Conservation (phyloP, 2,329 filamentous ascomycete species). For the Juglanconis sp. region DNA sequence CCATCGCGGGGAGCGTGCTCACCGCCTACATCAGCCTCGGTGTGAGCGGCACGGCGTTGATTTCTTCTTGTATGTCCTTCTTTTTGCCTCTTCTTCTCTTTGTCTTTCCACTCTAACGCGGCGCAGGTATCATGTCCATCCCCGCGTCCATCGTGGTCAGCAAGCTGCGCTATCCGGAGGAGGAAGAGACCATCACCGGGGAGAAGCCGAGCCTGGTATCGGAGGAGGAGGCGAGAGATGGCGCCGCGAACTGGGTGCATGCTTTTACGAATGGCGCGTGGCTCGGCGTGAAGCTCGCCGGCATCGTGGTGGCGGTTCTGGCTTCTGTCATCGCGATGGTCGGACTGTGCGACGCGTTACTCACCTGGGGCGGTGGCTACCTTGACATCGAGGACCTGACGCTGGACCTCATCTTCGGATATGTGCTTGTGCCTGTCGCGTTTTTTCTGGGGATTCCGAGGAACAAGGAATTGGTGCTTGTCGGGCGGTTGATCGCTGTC, state of each 20-base stretch:
- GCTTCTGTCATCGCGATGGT: constrained; percentile 80
- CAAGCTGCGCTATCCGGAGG: constrained; percentile 86
- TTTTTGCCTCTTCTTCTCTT: constrained; percentile 56
- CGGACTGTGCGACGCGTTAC: constrained; percentile 68
- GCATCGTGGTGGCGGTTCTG: constrained; percentile 76
- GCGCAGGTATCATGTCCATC: constrained; percentile 71
- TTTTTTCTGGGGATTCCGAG: constrained; percentile 77
- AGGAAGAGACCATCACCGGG: constrained; percentile 79
- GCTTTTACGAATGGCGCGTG: constrained; percentile 82
- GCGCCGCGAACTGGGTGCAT: constrained; percentile 76
- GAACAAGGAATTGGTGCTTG: constrained; percentile 62
- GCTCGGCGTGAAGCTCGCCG: constrained; percentile 82
- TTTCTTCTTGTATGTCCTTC: constrained; percentile 75
- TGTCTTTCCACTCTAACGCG: background rate
- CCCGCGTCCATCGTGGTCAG: constrained; percentile 85
- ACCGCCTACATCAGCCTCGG: constrained; percentile 83
- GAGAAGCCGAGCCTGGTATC: constrained; percentile 75
- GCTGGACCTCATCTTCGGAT: constrained; percentile 72
- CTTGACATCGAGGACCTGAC: constrained; percentile 70
- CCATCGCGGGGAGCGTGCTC: constrained; percentile 83
- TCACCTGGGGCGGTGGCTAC: constrained; percentile 83
- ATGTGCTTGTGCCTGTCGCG: constrained; percentile 73
- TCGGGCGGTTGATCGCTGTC: constrained; percentile 71
- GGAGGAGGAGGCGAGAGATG: constrained; percentile 71
- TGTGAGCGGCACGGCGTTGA: constrained; percentile 77